Evolutionary conservation across 2,329 filamentous ascomycete species (phyloP).

Genomic region (Pyrenophora seminiperda): DNA sequence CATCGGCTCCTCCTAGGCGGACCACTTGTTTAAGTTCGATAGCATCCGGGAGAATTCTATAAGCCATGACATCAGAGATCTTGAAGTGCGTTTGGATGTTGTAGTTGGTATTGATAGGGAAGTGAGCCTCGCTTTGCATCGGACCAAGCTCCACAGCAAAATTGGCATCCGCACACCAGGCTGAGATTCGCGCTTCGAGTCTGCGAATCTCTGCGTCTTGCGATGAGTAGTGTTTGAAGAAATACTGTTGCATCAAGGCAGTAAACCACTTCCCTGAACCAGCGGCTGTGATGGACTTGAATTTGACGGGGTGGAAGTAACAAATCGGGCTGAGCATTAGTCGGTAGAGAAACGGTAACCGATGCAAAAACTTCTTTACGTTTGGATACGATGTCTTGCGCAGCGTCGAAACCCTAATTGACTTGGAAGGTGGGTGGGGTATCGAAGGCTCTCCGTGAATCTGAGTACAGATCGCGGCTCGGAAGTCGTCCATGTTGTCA

Average conservation of each 20-base stretch:
- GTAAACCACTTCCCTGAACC: constrained; percentile 59
- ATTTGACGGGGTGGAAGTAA: constrained; percentile 59
- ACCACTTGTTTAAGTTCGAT: constrained; percentile 56
- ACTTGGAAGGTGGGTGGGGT: constrained; percentile 56
- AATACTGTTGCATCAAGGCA: constrained; percentile 52
- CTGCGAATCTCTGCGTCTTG: constrained; percentile 53
- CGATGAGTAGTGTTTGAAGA: constrained; percentile 57
- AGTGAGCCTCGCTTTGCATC: constrained; percentile 53
- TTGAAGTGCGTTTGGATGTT: constrained; percentile 55
- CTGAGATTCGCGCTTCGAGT: constrained; percentile 54
- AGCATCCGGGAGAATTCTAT: constrained; percentile 53
- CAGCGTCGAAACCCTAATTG: constrained; percentile 57
- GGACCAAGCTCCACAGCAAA: constrained; percentile 57
- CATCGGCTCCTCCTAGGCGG: constrained; percentile 58
- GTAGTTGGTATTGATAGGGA: constrained; percentile 56
- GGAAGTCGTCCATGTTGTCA: constrained; percentile 50
- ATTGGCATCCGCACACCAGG: constrained; percentile 59
- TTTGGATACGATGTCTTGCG: constrained; percentile 51
- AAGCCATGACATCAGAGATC: constrained; percentile 57
- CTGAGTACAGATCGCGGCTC: constrained; percentile 57
- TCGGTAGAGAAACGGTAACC: constrained; percentile 57
- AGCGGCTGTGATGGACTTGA: constrained; percentile 57
- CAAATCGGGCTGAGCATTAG: constrained; percentile 56
- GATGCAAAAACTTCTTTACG: constrained; percentile 54
- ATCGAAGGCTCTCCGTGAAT: constrained; percentile 57